Evolutionary conservation across 1,284 basidiomycete genomes (phyloP).

Genomic region (Pseudozyma thailandica): DNA sequence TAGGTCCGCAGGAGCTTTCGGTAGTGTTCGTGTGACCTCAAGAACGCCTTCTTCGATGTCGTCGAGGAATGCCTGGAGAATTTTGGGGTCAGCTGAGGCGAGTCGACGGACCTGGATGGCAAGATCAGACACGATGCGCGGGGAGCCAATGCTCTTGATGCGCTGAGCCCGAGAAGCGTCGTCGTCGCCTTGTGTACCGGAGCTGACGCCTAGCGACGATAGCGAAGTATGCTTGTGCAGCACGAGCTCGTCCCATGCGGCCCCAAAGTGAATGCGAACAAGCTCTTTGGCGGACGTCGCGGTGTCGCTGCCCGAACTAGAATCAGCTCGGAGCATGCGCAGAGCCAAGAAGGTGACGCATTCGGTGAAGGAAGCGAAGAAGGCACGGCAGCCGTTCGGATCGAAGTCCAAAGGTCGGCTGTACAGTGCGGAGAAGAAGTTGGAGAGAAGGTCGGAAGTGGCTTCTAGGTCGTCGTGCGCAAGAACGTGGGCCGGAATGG

Average conservation of each 20-base stretch:
- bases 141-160: conserved; percentile 71
- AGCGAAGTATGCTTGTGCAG: conserved; percentile 21
- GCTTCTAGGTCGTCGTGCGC: conserved; percentile 67
- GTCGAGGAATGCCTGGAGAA: conserved; percentile 11
- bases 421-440: conserved; percentile 81
- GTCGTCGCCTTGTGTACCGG: conserved; percentile 25
- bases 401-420: conserved; percentile 73
- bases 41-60: conserved; percentile 19
- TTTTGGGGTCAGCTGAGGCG: conserved; percentile 3
- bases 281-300: conserved; percentile 26
- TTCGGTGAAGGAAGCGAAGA: conserved; percentile 78
- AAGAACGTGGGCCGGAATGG: conserved; percentile 74
- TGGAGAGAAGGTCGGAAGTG: conserved; percentile 73
- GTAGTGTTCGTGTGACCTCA: conserved; percentile 11
- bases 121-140: conserved; percentile 72
- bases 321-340: conserved; percentile 22
- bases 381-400: conserved; percentile 70
- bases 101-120: conserved; percentile 33
- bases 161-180: conserved; percentile 40
- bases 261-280: conserved; percentile 33
- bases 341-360: conserved; percentile 73
- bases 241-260: conserved; percentile 41
- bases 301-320: conserved; percentile 5
- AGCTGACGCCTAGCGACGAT: conserved; percentile 67
- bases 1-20: conserved; percentile 1